phyloP scores from a whole-genome alignment of 2,329 filamentous ascomycete species.

The Stenocarpella maydis region DNA sequence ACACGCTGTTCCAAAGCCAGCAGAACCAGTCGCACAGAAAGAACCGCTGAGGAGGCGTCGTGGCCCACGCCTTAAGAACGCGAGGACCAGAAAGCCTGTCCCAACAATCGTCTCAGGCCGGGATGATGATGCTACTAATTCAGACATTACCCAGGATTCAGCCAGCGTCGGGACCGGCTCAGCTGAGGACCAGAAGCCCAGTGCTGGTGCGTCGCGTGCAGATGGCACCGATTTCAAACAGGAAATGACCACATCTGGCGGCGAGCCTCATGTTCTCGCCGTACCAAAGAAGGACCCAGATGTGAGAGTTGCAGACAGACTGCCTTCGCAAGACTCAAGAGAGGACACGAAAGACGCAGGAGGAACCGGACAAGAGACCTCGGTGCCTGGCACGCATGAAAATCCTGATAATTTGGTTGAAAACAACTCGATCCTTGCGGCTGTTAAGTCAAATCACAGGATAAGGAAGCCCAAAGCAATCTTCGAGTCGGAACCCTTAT shows the following conservation, averaged over 20 bases:
- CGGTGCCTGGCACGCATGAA: constrained; percentile 36
- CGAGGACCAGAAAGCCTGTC: constrained; percentile 26
- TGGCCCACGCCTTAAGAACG: constrained; percentile 34
- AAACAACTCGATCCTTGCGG: constrained; percentile 55
- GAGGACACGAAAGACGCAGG: not conserved
- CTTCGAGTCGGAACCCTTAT: constrained; percentile 19
- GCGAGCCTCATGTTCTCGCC: not conserved
- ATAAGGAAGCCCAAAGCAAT: constrained; percentile 57
- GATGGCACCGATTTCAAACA: not conserved
- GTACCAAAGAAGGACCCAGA: not conserved
- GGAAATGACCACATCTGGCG: not conserved
- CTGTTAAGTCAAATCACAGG: constrained; percentile 59
- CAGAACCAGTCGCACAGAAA: not conserved
- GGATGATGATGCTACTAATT: not conserved
- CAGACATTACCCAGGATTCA: not conserved
- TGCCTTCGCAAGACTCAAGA: not conserved
- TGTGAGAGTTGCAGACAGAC: not conserved
- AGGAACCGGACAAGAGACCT: constrained; percentile 5
- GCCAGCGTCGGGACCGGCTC: not conserved
- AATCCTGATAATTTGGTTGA: constrained; percentile 4
- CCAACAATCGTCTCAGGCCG: not conserved
- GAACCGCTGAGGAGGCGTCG: constrained; percentile 18
- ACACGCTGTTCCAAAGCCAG: not conserved
- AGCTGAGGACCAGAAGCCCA: not conserved
- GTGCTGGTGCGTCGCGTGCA: not conserved